Base-by-base conservation (phyloP, 306 rosid genomes). In the Medicago truncatula region DNA sequence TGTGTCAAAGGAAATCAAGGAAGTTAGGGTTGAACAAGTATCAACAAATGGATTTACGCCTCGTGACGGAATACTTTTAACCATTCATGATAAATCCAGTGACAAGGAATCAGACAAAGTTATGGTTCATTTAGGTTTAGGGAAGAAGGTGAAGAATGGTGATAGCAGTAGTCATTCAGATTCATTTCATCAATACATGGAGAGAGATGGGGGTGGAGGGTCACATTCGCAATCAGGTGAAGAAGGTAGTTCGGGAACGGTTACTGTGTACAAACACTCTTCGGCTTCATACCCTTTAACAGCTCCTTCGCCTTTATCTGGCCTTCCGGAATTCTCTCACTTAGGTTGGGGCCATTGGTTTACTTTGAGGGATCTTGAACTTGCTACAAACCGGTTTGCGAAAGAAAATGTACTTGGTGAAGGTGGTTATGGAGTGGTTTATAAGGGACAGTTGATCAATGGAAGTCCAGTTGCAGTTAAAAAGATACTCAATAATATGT, bases 281-380 rank as follows among this genome's bases (percentile, higher is more conserved):
- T 90, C 97, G n/a, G 85, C 97, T 23, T 87, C 90, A 0, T 50
- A 88, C 73, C 90, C 96, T 41, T 78, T 88, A 31, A 81, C 92
- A n/a, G 94, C 91, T 40, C 97, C 96, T 63, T 93, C 98, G 44
- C 98, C 97, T 34, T 78, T 94, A 15, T 70, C 70, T 56, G 97
- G 97, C 34, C 87, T 94, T 79, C 96, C 97, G 10, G 97, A 94
- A 44, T 89, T 94, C 80, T 91, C 98, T 9, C 97, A 86, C 82
- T 86, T 94, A 84, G 97, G 98, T 67, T 94, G 98, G 98, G 98
- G 98, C 63, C 97, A 94, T 77, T 94, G 98, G 98, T 94, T 94
- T 88, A 94, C 97, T 23, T 65, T 94, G 70, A 84, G 98, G 79
- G 98, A 94, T 83, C 96, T 94, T 75, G 95, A 92, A 74, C 86